Evolutionary conservation across 345 rosid genomes (phyloP).

Genomic region (Orychophragmus violaceus): DNA sequence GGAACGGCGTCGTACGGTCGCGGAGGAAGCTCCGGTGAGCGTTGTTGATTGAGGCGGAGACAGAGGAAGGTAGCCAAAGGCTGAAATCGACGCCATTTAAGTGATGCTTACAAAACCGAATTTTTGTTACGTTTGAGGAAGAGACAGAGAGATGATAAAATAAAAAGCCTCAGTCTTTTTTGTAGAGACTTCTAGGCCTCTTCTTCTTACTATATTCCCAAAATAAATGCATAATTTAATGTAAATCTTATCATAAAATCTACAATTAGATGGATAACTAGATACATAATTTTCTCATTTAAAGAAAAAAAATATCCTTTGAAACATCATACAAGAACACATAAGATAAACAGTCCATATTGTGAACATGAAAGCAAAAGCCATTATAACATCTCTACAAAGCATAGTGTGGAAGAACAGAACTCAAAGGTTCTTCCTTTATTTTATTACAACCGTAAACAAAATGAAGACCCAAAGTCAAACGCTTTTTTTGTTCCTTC

Average conservation of each 20-base stretch:
- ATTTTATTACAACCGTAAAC: slow-evolving; percentile 16
- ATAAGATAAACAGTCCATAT: background rate
- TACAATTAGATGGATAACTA: background rate
- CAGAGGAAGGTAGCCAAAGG: slow-evolving; percentile 27
- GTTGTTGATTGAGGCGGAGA: slow-evolving; percentile 14
- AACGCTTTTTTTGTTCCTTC: slow-evolving; percentile 2
- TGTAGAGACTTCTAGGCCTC: background rate
- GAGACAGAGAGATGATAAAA: slow-evolving; percentile 24
- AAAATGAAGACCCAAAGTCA: background rate
- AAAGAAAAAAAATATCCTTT: background rate
- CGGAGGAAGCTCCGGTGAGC: slow-evolving; percentile 21
- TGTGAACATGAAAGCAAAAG: slow-evolving; percentile 3
- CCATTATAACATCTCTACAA: background rate
- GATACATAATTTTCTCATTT: background rate
- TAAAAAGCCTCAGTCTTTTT: slow-evolving; percentile 35
- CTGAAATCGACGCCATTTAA: slow-evolving; percentile 56
- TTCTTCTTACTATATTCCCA: background rate
- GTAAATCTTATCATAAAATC: background rate
- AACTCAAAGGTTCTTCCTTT: slow-evolving; percentile 13
- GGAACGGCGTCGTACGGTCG: background rate
- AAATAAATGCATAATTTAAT: background rate
- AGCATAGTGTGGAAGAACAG: background rate
- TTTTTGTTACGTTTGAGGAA: background rate
- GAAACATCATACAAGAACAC: background rate
- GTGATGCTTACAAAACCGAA: background rate